These are phyloP conservation scores for Cladochytrium replicatum DNA, from an alignment of 192 early-diverging fungal genomes.

Conservation along the genomic window DNA sequence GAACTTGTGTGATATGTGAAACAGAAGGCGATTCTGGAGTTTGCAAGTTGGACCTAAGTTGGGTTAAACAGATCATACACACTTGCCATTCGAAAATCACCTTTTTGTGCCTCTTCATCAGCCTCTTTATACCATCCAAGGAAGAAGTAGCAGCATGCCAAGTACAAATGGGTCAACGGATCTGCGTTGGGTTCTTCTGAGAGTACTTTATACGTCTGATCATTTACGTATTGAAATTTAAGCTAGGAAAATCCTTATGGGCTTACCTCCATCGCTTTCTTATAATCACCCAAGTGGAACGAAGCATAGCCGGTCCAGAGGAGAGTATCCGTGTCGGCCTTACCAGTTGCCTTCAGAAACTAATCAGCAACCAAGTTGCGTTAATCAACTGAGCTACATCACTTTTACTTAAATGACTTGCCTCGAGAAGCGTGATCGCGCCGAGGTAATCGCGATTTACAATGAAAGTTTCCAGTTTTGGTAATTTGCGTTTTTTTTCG, in stretches of 20 bases:
- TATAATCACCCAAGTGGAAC: conserved; percentile 48
- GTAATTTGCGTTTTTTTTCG: conserved; percentile 35
- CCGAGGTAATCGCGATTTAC: conserved; percentile 43
- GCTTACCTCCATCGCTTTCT: conserved; percentile 43
- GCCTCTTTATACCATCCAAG: conserved; percentile 52
- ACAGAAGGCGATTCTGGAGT: conserved; percentile 49
- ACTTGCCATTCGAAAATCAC: conserved; percentile 4
- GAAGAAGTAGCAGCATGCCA: conserved; percentile 49
- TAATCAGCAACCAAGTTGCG: conserved; percentile 8
- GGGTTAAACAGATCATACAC: background rate
- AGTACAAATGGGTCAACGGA: conserved; percentile 40
- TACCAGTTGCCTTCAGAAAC: conserved; percentile 41
- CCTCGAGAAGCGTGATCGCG: conserved; percentile 49
- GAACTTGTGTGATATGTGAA: conserved; percentile 54
- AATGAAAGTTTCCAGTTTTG: conserved; percentile 45
- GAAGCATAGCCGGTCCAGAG: conserved; percentile 41
- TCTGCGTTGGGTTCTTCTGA: conserved; percentile 31
- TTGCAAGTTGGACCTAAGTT: conserved; percentile 44
- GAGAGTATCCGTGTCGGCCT: conserved; percentile 27
- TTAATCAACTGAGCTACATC: background rate
- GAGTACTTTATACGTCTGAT: conserved; percentile 32
- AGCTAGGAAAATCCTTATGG: background rate
- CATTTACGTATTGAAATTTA: background rate
- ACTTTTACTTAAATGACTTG: conserved; percentile 1
- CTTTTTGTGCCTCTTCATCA: conserved; percentile 46